These are phyloP conservation scores for Lolium multiflorum DNA, from an alignment of 176 grass and related monocot species.

Conservation along the genomic window DNA sequence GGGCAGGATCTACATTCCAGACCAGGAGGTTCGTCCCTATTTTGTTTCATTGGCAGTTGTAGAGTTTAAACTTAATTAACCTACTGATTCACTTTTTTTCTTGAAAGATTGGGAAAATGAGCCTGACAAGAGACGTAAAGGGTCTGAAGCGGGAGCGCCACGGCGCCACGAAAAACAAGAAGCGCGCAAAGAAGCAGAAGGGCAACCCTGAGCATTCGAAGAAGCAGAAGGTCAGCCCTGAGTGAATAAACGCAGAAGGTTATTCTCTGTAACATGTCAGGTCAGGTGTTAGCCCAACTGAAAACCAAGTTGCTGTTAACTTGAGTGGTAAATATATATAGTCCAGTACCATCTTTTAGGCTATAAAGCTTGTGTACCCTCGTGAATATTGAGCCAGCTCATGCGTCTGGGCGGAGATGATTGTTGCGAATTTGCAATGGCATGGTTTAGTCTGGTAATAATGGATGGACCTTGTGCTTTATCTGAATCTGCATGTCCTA, in stretches of 20 bases:
- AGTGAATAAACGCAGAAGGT: conserved; percentile 40
- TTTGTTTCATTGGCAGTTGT: neutral
- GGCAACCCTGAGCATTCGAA: conserved; percentile 45
- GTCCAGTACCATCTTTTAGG: conserved; percentile 20
- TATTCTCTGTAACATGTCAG: no score
- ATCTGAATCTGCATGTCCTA: neutral
- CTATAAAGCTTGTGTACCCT: neutral
- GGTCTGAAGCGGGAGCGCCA: conserved; percentile 74
- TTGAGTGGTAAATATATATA: neutral
- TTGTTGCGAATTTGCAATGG: neutral
- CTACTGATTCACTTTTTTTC: neutral
- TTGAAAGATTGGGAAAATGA: conserved; percentile 63
- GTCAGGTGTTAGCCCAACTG: no score
- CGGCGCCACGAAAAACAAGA: conserved; percentile 71
- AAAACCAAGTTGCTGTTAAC: no score
- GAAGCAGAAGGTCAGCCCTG: conserved; percentile 20
- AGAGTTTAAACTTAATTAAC: conserved; percentile 13
- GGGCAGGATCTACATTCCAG: conserved; percentile 69
- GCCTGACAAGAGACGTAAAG: conserved; percentile 47
- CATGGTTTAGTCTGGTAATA: neutral
- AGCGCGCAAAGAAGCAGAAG: conserved; percentile 72
- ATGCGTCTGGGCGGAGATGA: neutral
- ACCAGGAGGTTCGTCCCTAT: conserved; percentile 58
- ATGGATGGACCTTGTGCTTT: neutral
- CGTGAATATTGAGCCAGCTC: neutral